These are phyloP conservation scores for Choiromyces venosus DNA, from an alignment of 495 filamentous ascomycete genomes.

Conservation along the genomic window DNA sequence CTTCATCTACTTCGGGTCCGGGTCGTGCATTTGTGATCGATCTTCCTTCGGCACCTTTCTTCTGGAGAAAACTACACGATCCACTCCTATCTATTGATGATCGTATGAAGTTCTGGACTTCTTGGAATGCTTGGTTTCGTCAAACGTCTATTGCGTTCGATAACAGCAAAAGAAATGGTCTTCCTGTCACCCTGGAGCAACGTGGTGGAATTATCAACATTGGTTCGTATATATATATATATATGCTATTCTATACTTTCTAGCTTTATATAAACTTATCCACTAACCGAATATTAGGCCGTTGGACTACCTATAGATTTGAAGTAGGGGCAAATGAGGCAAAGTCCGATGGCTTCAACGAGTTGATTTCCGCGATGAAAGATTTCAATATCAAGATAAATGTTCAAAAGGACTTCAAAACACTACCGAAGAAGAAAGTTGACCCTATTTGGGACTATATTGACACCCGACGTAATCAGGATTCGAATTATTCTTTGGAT, in stretches of 20 bases:
- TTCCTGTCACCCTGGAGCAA: conserved; percentile 55
- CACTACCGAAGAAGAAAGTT: conserved; percentile 39
- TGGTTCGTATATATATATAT: conserved; percentile 51
- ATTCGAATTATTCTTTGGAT: conserved; percentile 32
- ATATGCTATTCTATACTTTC: conserved; percentile 5
- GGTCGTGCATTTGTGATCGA: conserved; percentile 53
- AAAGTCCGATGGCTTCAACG: conserved; percentile 40
- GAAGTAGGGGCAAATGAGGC: conserved; percentile 45
- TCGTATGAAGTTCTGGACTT: conserved; percentile 53
- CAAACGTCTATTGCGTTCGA: conserved; percentile 63
- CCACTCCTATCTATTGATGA: conserved; percentile 41
- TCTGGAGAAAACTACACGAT: conserved; percentile 54
- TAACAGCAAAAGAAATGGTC: conserved; percentile 42
- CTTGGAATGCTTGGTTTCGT: conserved; percentile 66
- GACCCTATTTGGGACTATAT: conserved; percentile 56
- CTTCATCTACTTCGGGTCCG: conserved; percentile 37
- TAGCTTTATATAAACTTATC: conserved; percentile 36
- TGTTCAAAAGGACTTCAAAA: conserved; percentile 1
- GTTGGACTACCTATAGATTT: conserved; percentile 65
- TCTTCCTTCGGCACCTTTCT: conserved; percentile 60
- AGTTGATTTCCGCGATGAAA: conserved; percentile 52
- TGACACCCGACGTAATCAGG: conserved; percentile 39
- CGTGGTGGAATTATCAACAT: conserved; percentile 63
- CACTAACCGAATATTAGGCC: conserved; percentile 42
- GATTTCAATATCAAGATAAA: conserved; percentile 65